A percentile compares a stretch with the other conserved stretches of the same genome.
phyloP scores from a whole-genome alignment of 23 red algal genomes.

The Gracilaria vermiculophylla region DNA sequence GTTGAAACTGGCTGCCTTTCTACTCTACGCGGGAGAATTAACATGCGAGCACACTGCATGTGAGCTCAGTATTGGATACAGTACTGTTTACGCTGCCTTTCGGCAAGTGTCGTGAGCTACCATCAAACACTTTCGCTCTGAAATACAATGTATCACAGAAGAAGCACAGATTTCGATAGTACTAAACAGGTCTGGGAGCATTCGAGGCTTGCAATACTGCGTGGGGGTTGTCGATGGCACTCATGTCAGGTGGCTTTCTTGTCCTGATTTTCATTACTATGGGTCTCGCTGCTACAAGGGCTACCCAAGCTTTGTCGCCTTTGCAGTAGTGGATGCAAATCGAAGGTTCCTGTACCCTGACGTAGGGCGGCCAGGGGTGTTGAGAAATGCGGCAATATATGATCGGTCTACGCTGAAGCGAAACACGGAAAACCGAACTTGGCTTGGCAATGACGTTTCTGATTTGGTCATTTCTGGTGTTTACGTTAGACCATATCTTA shows the following conservation, averaged over 20 bases:
- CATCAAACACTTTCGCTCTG: not conserved
- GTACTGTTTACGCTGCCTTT: not conserved
- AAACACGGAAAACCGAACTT: not conserved
- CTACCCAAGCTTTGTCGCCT: slow-evolving; percentile 3
- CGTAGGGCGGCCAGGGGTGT: not conserved
- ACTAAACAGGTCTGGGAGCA: not conserved
- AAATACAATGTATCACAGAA: not conserved
- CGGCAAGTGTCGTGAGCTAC: not conserved
- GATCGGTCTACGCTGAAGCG: not conserved
- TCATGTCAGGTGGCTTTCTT: slow-evolving; percentile 20
- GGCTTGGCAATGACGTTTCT: not conserved
- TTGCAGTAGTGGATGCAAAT: not conserved
- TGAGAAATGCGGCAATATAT: not conserved
- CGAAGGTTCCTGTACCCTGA: not conserved
- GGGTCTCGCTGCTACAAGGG: slow-evolving; percentile 27
- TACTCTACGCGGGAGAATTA: not conserved
- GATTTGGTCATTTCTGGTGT: not conserved
- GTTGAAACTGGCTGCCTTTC: not conserved
- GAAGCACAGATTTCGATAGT: not conserved
- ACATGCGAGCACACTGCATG: not conserved
- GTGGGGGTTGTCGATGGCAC: slow-evolving; percentile 11
- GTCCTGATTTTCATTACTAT: not conserved
- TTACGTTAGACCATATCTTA: not conserved
- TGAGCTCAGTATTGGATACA: not conserved
- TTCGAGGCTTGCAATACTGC: not conserved